Evolutionary conservation across 352 stramenopile genomes (phyloP).

Genomic region (Detonula confervacea): DNA sequence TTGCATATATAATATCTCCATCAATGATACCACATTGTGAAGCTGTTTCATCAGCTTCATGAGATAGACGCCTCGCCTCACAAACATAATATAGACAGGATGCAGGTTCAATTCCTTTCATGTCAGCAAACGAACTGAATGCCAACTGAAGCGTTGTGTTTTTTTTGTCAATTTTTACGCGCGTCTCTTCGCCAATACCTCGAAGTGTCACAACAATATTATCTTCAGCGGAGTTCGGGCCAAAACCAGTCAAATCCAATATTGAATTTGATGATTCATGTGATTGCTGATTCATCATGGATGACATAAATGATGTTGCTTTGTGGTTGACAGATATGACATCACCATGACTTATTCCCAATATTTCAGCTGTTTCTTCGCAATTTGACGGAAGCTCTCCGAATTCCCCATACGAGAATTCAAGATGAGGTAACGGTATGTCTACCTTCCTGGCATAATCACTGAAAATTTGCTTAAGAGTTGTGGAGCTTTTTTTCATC

Average conservation of each 20-base stretch:
- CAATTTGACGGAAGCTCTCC: background rate
- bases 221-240: background rate
- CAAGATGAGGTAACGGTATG: background rate
- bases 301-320: background rate
- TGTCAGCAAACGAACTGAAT: background rate
- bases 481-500: background rate
- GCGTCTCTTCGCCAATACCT: background rate
- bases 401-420: background rate
- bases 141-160: background rate
- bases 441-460: background rate
- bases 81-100: background rate
- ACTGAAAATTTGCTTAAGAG: background rate
- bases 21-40: background rate
- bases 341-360: background rate
- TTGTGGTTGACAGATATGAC: background rate
- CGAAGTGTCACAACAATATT: background rate
- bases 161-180: background rate
- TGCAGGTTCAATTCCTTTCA: background rate
- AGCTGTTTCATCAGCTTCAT: slow-evolving; percentile 1
- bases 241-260: background rate
- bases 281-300: background rate
- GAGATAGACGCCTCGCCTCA: background rate
- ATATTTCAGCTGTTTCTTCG: background rate
- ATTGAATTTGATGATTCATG: background rate
- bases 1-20: background rate